Base-by-base conservation (phyloP, 176 grass and related monocot species). In the Neostapfia colusana region DNA sequence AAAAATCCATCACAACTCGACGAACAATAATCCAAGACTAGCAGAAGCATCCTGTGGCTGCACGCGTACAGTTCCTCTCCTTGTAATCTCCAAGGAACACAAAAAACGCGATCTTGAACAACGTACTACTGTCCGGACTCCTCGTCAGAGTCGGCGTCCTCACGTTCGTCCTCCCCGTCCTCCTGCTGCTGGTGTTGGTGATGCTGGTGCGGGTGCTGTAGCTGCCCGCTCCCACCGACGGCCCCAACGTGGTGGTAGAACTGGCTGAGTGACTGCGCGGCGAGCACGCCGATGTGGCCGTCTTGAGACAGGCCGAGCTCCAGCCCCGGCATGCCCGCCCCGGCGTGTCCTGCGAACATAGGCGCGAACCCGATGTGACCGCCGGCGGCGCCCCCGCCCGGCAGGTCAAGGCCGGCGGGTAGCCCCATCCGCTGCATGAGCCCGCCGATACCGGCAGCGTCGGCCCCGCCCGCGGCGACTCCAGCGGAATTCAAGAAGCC, bases 231-330 rank as follows among this genome's bases (percentile, higher is more conserved):
- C 14, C 37, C 91, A 1, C 82, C 87, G 5, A 73, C 45, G 35
- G 60, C 39, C 24, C 88, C 74, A 5, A 88, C 78, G 54, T 89
- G 90, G 75, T 88, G 91, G 81, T 93, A 93, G 76, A 83, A 93
- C 55, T 90, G 91, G 37, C 72, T 83, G 46, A 93, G 80, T 21
- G 81, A 72, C 37, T 85, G 90, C 14, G 84, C 69, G 17, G 79
- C 82, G 12, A 93, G 82, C 67, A 89, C 85, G 20, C 91, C 91
- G 77, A 93, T 85, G 59, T 88, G 88, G 39, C 87, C 91, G 36
- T 93, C 88, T 80, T 93, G 91, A 11, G 88, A 90, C 0, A 93
- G 72, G 21, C 85, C 88, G 40, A 93, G 85, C 85, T 93, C 91
- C 8, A 93, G 73, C 21, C 91, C 91, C 25, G 91, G 88, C 74